Base-by-base conservation (phyloP, 441 rosid genomes). In the Gossypium schwendimanii region DNA sequence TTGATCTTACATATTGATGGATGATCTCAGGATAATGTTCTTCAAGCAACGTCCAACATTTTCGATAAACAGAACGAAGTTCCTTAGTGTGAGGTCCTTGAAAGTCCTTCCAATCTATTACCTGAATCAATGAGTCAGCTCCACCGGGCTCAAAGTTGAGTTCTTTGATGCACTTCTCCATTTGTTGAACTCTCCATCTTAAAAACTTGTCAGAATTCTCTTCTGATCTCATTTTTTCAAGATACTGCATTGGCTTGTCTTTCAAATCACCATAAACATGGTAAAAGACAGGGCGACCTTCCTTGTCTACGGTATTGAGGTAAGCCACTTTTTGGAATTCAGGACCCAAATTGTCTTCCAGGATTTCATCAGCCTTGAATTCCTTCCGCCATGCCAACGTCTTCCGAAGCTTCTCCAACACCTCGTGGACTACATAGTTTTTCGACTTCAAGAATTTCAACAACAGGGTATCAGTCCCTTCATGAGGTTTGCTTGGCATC, bases 11-110 rank as follows among this genome's bases (percentile, higher is more conserved):
- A 53, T 74, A 73, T 75, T 73, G 81, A 36, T 81, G 75, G 72
- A 87, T 73, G 64, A 89, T 76, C 62, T 80, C 86, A 8, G 93
- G 89, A 60, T 89, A 87, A 73, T 85, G 65, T 15, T 81, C 75
- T 61, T 81, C 83, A 54, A 83, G 36, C 28, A 82, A n/a, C 52
- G 59, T 11, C 72, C 79, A 70, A 54, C 76, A 54, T 62, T 81
- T 79, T 79, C 71, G 75, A 70, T 53, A 54, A 31, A 79, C 17
- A 0, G 69, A 55, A 10, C 73, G 82, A 1, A 81, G 33, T 76
- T 86, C 87, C 74, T 83, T 82, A 69, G 73, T 73, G 28, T 65
- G 76, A 0, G 79, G 76, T 7, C 75, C 74, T 3, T 79, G 83
- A 39, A 72, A 57, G 76, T 85, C 79, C 80, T 81, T 87, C 58